Base-by-base conservation (phyloP, 2,329 filamentous ascomycete genomes). In the Aschersonia sp. region DNA sequence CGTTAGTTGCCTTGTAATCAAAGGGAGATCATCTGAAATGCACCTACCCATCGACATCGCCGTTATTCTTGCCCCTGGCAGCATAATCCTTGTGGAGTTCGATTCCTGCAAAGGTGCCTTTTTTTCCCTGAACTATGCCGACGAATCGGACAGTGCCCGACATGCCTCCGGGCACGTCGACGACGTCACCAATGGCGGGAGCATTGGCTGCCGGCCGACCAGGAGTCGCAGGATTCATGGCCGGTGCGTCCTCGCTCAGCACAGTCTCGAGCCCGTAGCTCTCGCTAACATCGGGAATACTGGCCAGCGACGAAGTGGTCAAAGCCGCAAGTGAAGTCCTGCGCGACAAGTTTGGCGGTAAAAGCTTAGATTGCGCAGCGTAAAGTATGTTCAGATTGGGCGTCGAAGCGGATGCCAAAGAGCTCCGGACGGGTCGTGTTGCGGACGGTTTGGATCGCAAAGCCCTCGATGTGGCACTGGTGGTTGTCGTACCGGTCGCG, bases 111-210 rank as follows among this genome's bases (percentile, higher is more conserved):
- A 98, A 98, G 22, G 78, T 77, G 45, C 92, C 92, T 55, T 84
- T 87, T 70, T 95, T 95, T 52, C 89, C 89, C 56, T 81, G 78
- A 41, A 98, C 90, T 40, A 73, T 72, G 43, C 92, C 92, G 51
- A 97, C 72, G 61, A 95, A 98, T 61, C 85, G 90, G 54, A 97
- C 82, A 2, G 79, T 84, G 45, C 92, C 92, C 54, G 83, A 72
- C 88, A 98, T 95, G 62, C 83, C 87, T 41, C 92, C 92, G 2
- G 90, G 89, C 44, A 95, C 90, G 55, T 95, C 89, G 52, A 95
- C 90, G 35, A 73, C 64, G 61, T 95, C 90, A 54, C 90, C 90
- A 41, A 92, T 73, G 53, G 80, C 74, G 51, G 94, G 65, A 51
- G 70, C 60, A 46, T 74, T 72, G 51, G 67, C 66, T 54, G 60